Base-by-base conservation (phyloP, 176 grass and related monocot species). In the Oryza meyeriana region DNA sequence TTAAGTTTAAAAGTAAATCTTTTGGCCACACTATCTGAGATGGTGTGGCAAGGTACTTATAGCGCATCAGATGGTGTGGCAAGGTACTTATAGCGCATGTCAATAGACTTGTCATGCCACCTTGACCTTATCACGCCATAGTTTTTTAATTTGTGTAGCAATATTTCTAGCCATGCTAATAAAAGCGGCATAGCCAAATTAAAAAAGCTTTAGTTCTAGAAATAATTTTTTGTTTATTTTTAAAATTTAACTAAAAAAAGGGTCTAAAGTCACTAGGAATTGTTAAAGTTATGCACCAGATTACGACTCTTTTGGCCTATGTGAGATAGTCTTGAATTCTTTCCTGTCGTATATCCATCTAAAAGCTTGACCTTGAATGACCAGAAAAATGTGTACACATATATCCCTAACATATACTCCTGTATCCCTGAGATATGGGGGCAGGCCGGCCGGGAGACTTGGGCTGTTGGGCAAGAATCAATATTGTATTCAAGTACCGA, bases 401-500 rank as follows among this genome's bases (percentile, higher is more conserved):
- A 25, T 77, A 28, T 42, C 40, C 38, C 38, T 40, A 40, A 11
- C 38, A 40, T 77, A 41, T 68, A n/a, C n/a, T n/a, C n/a, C n/a
- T n/a, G n/a, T n/a, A n/a, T n/a, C 78, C 78, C 69, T 80, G 69
- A 61, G 27, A 62, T 69, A 30, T 63, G 64, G 79, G 34, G 34
- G 52, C 52, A 20, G 52, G 52, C 20, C 22, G 22, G 55, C 55
- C 22, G 22, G 22, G 27, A 73, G 81, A 47, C 81, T 61, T 83
- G 29, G 74, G 65, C 36, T 69, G 50, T 75, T 85, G 50, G 33
- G 63, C 57, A 80, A 79, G 73, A 90, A 85, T 88, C 86, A 89
- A 83, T 90, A 85, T 83, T 85, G 77, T 75, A 84, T 77, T 71
- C 93, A 92, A 95, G 85, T 90, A 88, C 93, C 90, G 81, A 95